These are phyloP conservation scores for Chamaecrista fasciculata DNA, from an alignment of 306 rosid species.

Conservation along the genomic window DNA sequence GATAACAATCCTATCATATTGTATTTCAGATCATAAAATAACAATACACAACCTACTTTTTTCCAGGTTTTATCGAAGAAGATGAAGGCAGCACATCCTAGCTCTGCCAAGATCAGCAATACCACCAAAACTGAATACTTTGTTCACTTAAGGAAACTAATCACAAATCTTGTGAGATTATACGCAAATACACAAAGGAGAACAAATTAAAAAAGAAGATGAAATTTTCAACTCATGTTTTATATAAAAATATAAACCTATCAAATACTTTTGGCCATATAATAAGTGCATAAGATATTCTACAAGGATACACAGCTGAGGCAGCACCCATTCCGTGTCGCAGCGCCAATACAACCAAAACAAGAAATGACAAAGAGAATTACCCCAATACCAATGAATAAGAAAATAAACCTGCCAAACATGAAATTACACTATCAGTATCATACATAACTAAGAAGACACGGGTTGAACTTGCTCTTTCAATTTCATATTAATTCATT, in stretches of 20 bases:
- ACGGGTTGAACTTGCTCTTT: slow-evolving; percentile 5
- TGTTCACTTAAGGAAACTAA: slow-evolving; percentile 61
- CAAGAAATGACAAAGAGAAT: slow-evolving; percentile 76
- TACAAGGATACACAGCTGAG: slow-evolving; percentile 87
- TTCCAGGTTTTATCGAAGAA: slow-evolving; percentile 93
- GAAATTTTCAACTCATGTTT: slow-evolving; percentile 14
- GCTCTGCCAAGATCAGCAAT: slow-evolving; percentile 71
- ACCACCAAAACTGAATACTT: slow-evolving; percentile 77
- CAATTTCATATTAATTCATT: neutral
- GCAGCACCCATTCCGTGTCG: slow-evolving; percentile 86
- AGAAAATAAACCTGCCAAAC: slow-evolving; percentile 84
- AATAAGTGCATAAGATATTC: slow-evolving; percentile 28
- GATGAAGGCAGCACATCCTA: slow-evolving; percentile 84
- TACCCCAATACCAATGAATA: slow-evolving; percentile 78
- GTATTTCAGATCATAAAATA: slow-evolving; percentile 26
- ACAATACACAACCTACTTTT: slow-evolving; percentile 44
- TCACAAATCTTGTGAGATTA: slow-evolving; percentile 9
- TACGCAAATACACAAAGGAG: neutral
- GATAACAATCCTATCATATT: slow-evolving; percentile 24
- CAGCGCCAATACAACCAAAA: slow-evolving; percentile 78
- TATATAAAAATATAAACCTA: neutral
- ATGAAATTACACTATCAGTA: slow-evolving; percentile 23
- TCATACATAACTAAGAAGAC: slow-evolving; percentile 19
- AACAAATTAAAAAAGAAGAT: slow-evolving; percentile 1
- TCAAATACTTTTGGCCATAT: slow-evolving; percentile 10